Base-by-base conservation (phyloP, 768 basidiomycete genomes). In the Pleurotus djamor region DNA sequence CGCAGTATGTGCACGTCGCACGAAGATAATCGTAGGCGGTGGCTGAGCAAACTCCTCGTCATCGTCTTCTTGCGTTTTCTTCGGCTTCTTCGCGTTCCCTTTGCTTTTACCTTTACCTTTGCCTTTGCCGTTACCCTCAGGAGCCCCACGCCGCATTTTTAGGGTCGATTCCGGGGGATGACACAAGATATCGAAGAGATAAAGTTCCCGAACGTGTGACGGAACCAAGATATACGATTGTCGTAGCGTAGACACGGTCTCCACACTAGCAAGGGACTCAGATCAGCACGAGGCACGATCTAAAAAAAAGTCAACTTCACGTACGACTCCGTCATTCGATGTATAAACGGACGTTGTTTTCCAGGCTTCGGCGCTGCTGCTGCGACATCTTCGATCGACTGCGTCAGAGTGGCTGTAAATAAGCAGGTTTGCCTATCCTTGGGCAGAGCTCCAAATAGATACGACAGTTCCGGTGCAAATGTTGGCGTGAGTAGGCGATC, bases 11-110 rank as follows among this genome's bases (percentile, higher is more conserved):
- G 96, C 83, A 60, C 87, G 88, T 16, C 83, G 83, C 72, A 86
- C 95, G 73, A 98, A 99, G 63, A 99, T 94, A 65, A 99, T 98
- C 17, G 96, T 98, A 1, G 95, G 92, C 14, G 97, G 97, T 2
- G 96, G 93, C 63, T 91, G 88, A 43, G 82, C 79, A 36, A 85
- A 79, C 21, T 83, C 81, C 4, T 81, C 79, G 10, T 83, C 80
- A 16, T 81, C 79, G 47, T 76, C 76, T 59, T 64, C 63, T 59
- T 73, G 58, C 64, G 68, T 59, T 67, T 75, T 80, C 60, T 48
- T 37, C 60, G 72, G 73, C 52, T 77, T 74, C 33, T 72, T 67
- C 41, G 70, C 67, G 35, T 21, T 44, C 74, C 75, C 45, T 67
- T 72, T 9, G 71, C 63, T 1, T 64, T 28, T 28, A 3, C 21